Evolutionary conservation across 2,329 filamentous ascomycete genomes (phyloP), one percentile per base, ranked within the genome.

Genomic region (Diplocarpon mali): DNA sequence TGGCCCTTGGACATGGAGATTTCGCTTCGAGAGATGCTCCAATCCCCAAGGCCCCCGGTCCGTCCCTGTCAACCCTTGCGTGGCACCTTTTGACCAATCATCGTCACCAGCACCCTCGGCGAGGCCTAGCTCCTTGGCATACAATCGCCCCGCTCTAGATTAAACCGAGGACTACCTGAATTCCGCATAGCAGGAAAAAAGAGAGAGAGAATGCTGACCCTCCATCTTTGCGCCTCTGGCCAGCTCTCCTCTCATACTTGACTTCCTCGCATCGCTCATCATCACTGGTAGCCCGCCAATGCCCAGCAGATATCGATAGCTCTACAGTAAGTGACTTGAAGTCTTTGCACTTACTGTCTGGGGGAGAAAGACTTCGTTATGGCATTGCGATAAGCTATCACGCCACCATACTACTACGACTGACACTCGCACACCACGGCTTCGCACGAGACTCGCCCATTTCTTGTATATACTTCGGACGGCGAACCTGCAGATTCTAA

Each of bases 301-400:
- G 49, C 35, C 8, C 40, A 43, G 11, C 13, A 35, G 9, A 39
- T 28, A 20, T 31, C 51, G 44, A 52, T 58, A 57, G 52, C 13
- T 35, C 40, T 46, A 37, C 48, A 58, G 57, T 60, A 56, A 57
- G 57, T 57, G 59, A 61, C 59, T 61, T 61, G 46, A 55, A 59
- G 59, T 61, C 59, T 61, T 61, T 61, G 59, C 59, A 58, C 56
- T 60, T 54, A 53, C 51, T 43, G 29, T 42, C 38, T 36, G 49
- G 47, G 35, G 49, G 44, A 59, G 54, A 61, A 60, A 60, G 59
- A 60, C 58, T 61, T 56, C 42, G 36, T 42, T 24, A 40, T 14
- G 38, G n/a, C 24, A 28, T 31, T 24, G 27, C 38, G 35, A 44
- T 36, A 39, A 17, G 35, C 36, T 43, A 32, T 24, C 20, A 7